phyloP scores from a whole-genome alignment of 2,329 filamentous ascomycete genomes.

The Epichloe bromicola region DNA sequence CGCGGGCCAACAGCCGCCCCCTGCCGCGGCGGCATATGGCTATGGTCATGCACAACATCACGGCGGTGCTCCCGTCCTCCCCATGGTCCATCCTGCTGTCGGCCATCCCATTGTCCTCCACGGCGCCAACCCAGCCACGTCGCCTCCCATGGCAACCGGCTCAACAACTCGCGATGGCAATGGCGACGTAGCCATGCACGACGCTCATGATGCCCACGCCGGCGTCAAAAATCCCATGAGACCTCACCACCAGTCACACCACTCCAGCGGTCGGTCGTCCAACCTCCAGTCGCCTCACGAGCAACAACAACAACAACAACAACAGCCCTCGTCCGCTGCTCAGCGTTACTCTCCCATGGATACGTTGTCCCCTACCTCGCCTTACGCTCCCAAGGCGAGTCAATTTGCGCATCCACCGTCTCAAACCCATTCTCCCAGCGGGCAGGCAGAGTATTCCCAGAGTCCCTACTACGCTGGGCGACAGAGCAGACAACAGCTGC shows the following conservation, averaged over 20 bases:
- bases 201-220: constrained; percentile 68
- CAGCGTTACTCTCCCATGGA: constrained; percentile 97
- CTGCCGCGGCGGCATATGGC: constrained; percentile 20
- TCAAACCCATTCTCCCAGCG: constrained; percentile 67
- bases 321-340: constrained; percentile 61
- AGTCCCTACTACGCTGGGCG: constrained; percentile 44
- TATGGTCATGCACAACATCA: constrained; percentile 61
- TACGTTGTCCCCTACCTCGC: constrained; percentile 63
- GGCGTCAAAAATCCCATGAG: constrained; percentile 77
- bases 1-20: constrained; percentile 22
- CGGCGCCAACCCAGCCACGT: constrained; percentile 36
- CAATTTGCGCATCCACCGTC: constrained; percentile 40
- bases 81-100: constrained; percentile 17
- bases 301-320: constrained; percentile 23
- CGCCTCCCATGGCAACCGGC: constrained; percentile 37
- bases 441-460: constrained; percentile 47
- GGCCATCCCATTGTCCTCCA: constrained; percentile 17
- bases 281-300: constrained; percentile 59
- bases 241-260: constrained; percentile 64
- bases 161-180: constrained; percentile 57
- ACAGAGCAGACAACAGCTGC: constrained; percentile 50
- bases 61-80: constrained; percentile 21
- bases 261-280: constrained; percentile 35
- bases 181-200: constrained; percentile 75
- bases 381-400: constrained; percentile 55